A percentile compares a stretch with the other conserved stretches of the same genome.
Conservation (phyloP, 1,139 yeast species). For the Scheffersomyces parashehatae region DNA sequence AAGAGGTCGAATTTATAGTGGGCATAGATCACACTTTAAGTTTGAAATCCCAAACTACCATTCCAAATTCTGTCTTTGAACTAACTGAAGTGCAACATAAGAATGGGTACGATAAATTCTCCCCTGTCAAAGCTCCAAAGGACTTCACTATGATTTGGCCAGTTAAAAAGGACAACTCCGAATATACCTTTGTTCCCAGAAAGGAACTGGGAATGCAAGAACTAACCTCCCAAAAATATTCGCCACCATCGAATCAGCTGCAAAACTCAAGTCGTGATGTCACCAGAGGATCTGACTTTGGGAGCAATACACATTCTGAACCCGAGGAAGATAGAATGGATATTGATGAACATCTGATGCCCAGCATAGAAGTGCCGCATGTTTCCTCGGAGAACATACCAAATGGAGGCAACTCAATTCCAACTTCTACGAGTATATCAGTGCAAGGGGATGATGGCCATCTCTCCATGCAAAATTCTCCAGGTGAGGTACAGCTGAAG, state of each 20-base stretch:
- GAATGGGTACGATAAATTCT: conserved; percentile 16
- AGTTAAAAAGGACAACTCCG: conserved; percentile 16
- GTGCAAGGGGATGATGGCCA: conserved; percentile 1
- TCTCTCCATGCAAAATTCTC: conserved; percentile 4
- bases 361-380: too few relatives aligned
- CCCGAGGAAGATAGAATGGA: conserved; percentile 8
- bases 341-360: conserved; percentile 1
- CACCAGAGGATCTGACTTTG: not conserved
- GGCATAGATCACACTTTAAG: conserved; percentile 31
- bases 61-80: conserved; percentile 23
- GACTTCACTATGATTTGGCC: conserved; percentile 45
- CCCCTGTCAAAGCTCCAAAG: conserved; percentile 33
- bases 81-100: conserved; percentile 29
- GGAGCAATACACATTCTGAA: conserved; percentile 10
- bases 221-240: too few relatives aligned
- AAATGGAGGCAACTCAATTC: conserved; percentile 1
- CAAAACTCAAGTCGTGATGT: not conserved
- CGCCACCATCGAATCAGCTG: not conserved
- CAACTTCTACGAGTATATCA: not conserved
- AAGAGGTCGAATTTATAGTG: conserved; percentile 35
- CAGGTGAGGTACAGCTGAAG: too few relatives aligned
- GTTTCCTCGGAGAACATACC: not conserved
- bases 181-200: conserved; percentile 10
- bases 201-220: not conserved
- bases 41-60: conserved; percentile 11